Base-by-base conservation (phyloP, 2,329 filamentous ascomycete genomes). In the Fusarium illudens region DNA sequence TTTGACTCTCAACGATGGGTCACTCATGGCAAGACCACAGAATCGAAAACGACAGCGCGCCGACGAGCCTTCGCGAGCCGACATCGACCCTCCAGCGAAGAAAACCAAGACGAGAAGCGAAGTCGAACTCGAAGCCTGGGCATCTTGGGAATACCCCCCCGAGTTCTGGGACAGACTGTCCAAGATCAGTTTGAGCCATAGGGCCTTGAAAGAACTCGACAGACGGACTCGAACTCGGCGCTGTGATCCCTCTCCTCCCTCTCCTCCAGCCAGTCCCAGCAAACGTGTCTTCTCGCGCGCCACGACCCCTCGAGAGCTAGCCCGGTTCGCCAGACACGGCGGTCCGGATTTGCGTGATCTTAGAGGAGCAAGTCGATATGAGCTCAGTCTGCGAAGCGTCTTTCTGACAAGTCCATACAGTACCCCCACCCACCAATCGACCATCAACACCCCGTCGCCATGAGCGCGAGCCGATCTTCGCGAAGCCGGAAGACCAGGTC, bases 341-440 rank as follows among this genome's bases (percentile, higher is more conserved):
- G 72, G 73, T 33, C 71, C 68, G 51, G 72, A 75, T 37, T 52
- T 74, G n/a, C 27, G 54, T 58, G 50, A 70, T 60, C 59, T 76
- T 33, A 63, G 67, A 66, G 72, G 42, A n/a, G 42, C 17, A 17
- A 46, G 15, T 13, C 5, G 8, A 42, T 42, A 15, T 15, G 7
- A 42, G 19, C 19, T n/a, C 13, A 22, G 12, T 42, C 19, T 15
- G 20, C 8, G 6, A 42, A 42, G 13, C 4, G 3, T 15, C 19
- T 15, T 22, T 22, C 20, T 42, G 2, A 25, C 13, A 42, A 22
- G 37, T 25, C 4, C 6, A 42, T 42, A 12, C 12, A 42, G 37
- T 42, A 42, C 12, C 37, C 37, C 36, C 36, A 39, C 17, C 17
- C 19, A 39, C 36, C 6, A 20, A 20, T 20, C 36, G 36, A 39